Evolutionary conservation across 176 grass and related monocot species (phyloP).

Genomic region (Carex scoparia): DNA sequence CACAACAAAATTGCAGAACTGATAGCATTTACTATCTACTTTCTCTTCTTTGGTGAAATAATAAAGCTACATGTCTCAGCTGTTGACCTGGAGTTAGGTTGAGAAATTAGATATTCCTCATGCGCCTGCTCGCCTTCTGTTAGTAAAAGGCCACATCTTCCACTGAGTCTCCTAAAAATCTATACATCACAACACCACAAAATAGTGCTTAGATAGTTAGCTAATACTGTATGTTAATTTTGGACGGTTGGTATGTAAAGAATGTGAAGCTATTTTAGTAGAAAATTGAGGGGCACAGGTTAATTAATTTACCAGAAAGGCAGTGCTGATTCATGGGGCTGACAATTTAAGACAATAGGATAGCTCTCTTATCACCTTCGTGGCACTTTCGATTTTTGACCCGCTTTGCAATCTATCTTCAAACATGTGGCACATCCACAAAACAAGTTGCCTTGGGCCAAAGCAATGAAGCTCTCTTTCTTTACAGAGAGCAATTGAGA

Average conservation of each 20-base stretch:
- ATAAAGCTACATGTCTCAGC: background rate
- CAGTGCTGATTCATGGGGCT: background rate
- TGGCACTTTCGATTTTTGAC: background rate
- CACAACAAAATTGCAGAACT: background rate
- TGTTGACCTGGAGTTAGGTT: background rate
- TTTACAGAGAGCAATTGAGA: constrained; percentile 29
- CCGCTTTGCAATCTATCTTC: background rate
- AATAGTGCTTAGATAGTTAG: background rate
- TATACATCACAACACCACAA: background rate
- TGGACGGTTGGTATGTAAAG: background rate
- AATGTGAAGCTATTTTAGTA: background rate
- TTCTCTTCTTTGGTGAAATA: background rate
- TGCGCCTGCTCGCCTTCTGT: background rate
- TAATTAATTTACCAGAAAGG: background rate
- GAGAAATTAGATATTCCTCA: background rate
- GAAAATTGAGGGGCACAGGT: background rate
- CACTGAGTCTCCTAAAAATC: background rate
- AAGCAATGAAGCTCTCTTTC: background rate
- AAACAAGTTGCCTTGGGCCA: background rate
- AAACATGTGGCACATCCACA: background rate
- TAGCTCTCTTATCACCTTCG: background rate
- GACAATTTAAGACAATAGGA: background rate
- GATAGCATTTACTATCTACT: background rate
- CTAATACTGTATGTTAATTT: background rate
- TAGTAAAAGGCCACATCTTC: background rate